A percentile compares a stretch with the other conserved stretches of the same genome.
Conservation (phyloP, 176 grass and related monocot genomes). For the Rhynchospora breviuscula region DNA sequence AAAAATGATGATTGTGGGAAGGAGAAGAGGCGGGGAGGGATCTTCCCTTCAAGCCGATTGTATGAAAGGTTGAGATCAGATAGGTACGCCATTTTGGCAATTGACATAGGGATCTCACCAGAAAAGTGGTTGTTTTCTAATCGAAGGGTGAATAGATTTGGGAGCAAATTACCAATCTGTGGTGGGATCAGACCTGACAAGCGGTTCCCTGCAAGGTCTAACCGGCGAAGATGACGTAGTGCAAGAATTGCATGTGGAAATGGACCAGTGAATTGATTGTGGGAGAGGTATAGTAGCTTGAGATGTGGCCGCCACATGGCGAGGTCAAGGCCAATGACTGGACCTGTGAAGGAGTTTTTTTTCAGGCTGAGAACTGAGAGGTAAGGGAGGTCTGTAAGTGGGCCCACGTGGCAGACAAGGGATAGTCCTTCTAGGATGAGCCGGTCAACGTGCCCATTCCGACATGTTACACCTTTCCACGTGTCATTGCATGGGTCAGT, state of each 20-base stretch:
- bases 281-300: constrained; percentile 84
- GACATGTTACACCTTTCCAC: constrained; percentile 69
- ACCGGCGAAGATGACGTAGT: constrained; percentile 67
- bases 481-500: constrained; percentile 47
- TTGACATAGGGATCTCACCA: constrained; percentile 46
- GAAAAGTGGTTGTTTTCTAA: constrained; percentile 47
- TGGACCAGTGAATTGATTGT: constrained; percentile 62
- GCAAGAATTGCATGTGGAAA: constrained; percentile 54
- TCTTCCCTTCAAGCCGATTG: constrained; percentile 52
- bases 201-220: constrained; percentile 61
- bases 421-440: constrained; percentile 59
- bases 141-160: constrained; percentile 51
- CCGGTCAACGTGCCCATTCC: constrained; percentile 30
- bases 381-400: constrained; percentile 34
- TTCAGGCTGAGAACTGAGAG: constrained; percentile 79
- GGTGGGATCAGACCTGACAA: constrained; percentile 44
- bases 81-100: constrained; percentile 33
- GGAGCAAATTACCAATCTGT: constrained; percentile 55
- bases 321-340: constrained; percentile 44
- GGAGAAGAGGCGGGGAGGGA: constrained; percentile 38
- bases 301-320: constrained; percentile 54
- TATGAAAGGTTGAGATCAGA: constrained; percentile 54
- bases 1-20: constrained; percentile 59
- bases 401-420: constrained; percentile 46
- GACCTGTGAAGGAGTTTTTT: constrained; percentile 64